Percentiles rank a stretch among this genome's conserved stretches.
These are phyloP conservation scores for Nicotiana rustica DNA, from an alignment of 305 asterid species.

Conservation along the genomic window DNA sequence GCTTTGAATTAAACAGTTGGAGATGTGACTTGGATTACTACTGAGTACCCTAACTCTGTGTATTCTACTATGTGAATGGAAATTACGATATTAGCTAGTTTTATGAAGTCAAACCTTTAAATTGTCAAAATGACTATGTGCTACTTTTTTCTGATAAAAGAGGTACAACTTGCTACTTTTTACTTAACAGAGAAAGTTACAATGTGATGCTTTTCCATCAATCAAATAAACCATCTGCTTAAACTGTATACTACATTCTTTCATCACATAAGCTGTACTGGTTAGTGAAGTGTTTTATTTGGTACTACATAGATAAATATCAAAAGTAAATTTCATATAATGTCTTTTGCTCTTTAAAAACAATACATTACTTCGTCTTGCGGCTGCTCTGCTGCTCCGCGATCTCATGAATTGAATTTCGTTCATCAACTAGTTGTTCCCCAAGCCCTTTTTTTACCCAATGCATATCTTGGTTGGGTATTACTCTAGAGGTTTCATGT, in stretches of 20 bases:
- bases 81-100: background rate
- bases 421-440: background rate
- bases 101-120: background rate
- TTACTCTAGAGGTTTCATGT: background rate
- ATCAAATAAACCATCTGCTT: background rate
- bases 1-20: background rate
- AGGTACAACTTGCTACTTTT: background rate
- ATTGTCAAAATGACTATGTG: background rate
- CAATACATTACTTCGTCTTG: conserved; percentile 8
- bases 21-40: conserved; percentile 1
- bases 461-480: background rate
- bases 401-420: background rate
- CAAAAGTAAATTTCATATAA: background rate
- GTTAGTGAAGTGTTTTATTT: background rate
- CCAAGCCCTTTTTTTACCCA: background rate
- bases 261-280: background rate
- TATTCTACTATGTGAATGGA: background rate
- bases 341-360: background rate
- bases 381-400: background rate
- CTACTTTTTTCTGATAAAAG: background rate
- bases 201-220: background rate
- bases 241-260: background rate
- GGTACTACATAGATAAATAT: background rate
- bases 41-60: background rate
- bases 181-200: background rate